phyloP scores from a whole-genome alignment of 371 early-diverging fungal genomes.

The Lichtheimia ornata region DNA sequence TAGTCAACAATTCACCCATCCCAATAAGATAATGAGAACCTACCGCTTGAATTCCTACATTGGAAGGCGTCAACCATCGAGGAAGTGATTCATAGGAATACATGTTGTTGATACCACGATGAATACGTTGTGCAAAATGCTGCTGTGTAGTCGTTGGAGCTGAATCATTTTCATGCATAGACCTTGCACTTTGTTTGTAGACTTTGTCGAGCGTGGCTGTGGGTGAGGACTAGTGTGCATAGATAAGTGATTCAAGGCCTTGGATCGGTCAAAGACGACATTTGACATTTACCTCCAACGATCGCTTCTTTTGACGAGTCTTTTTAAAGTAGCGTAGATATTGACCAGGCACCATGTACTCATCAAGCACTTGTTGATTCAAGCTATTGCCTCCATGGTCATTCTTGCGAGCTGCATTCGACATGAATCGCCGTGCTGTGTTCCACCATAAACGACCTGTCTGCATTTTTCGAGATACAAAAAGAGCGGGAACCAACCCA shows the following conservation, averaged over 20 bases:
- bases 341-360: slow-evolving; percentile 46
- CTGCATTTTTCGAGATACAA: background rate
- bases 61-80: slow-evolving; percentile 23
- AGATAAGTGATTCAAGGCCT: background rate
- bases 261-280: background rate
- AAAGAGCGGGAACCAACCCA: too few species aligned
- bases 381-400: background rate
- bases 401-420: background rate
- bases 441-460: background rate
- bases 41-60: slow-evolving; percentile 21
- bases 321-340: slow-evolving; percentile 30
- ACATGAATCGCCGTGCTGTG: background rate
- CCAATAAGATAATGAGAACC: background rate
- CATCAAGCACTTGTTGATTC: slow-evolving; percentile 20
- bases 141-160: slow-evolving; percentile 36
- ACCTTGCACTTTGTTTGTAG: slow-evolving; percentile 31
- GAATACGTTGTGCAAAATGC: slow-evolving; percentile 34
- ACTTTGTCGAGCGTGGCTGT: slow-evolving; percentile 13
- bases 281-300: background rate
- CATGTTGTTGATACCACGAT: slow-evolving; percentile 34
- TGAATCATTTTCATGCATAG: slow-evolving; percentile 30
- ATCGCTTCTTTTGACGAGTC: slow-evolving; percentile 3
- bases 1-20: background rate
- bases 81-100: slow-evolving; percentile 37
- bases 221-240: background rate